phyloP scores from a whole-genome alignment of 2,329 filamentous ascomycete genomes.

The Rhexocercosporidium sp. region DNA sequence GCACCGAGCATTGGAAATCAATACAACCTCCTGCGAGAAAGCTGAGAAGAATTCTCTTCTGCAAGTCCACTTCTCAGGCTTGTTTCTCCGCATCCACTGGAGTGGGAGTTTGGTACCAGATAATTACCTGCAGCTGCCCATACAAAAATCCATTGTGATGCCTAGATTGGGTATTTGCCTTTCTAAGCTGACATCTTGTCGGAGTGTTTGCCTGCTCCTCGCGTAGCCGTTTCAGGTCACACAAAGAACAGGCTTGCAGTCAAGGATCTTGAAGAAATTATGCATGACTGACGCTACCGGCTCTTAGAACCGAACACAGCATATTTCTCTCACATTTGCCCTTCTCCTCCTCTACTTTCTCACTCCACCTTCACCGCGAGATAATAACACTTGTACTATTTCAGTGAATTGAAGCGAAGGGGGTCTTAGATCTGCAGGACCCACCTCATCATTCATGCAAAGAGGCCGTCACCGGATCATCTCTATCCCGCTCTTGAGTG shows the following conservation, averaged over 20 bases:
- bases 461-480: slow-evolving; percentile 13
- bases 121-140: background rate
- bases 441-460: slow-evolving; percentile 1
- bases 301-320: slow-evolving; percentile 6
- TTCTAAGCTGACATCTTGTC: background rate
- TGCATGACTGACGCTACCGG: slow-evolving; percentile 3
- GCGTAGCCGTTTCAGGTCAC: background rate
- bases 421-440: background rate
- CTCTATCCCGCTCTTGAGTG: slow-evolving; percentile 4
- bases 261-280: background rate
- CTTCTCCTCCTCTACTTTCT: background rate
- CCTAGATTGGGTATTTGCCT: background rate
- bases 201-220: slow-evolving; percentile 1
- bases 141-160: background rate
- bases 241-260: background rate
- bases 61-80: background rate
- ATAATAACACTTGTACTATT: slow-evolving; percentile 8
- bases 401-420: slow-evolving; percentile 8
- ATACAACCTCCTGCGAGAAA: background rate
- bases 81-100: slow-evolving; percentile 1
- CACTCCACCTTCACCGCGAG: background rate
- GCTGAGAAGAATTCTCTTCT: background rate
- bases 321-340: slow-evolving; percentile 14
- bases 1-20: background rate
- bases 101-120: background rate